Base-by-base conservation (phyloP, 305 asterid species). In the Solanum hybrid region DNA sequence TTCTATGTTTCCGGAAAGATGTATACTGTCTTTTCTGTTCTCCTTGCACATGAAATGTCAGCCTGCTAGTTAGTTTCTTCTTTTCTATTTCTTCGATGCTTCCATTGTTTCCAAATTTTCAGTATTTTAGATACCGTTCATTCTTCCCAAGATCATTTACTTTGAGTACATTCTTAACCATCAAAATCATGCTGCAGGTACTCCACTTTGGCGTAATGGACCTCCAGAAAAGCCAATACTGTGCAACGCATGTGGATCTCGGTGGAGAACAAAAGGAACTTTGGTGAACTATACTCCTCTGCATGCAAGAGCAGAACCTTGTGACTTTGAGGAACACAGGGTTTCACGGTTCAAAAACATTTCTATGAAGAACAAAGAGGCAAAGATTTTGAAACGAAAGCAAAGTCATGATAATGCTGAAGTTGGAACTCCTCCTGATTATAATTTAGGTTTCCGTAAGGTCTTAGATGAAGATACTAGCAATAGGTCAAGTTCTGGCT, bases 141-240 rank as follows among this genome's bases (percentile, higher is more conserved):
- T 91, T 88, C 42, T 89, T 90, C 90, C 88, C 14, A 32, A 42
- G 37, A 14, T 86, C 90, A 45, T 82, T 80, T 89, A 85, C 17
- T 34, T 56, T 87, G 66, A 89, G 75, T 91, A 27, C 87, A 87
- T 89, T 89, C 88, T 88, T 89, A 85, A 37, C 90, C 66, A 75
- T 78, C 10, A 88, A 85, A 87, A 14, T 89, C 88, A 36, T 37
- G 90, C 86, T 89, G 89, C 92, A 97, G 99, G 97, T 92, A 96
- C 99, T 60, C 99, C 99, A 34, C 98, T 96, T 84, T 97, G 99
- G 99, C 98, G 99, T 85, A 97, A 97, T 85, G 99, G 99, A 84
- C 99, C 99, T 40, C 98, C 99, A 1, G 99, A 96, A 93, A 97
- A 97, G 96, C 99, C 99, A 40, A 94, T 97, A 42, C 95, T 97